phyloP scores from a whole-genome alignment of 352 stramenopile genomes.

The Salisapilia sapeloensis region DNA sequence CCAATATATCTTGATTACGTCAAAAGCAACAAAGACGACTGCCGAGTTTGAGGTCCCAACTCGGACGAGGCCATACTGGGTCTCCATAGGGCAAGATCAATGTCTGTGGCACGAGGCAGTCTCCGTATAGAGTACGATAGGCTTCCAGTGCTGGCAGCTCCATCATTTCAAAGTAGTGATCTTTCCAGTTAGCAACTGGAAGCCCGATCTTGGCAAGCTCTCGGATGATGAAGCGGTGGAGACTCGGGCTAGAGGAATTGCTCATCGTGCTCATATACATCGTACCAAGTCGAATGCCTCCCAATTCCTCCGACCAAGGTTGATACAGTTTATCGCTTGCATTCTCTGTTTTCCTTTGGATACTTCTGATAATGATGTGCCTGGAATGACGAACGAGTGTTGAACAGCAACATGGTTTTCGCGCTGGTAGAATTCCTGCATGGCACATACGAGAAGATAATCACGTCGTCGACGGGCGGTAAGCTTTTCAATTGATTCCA shows the following conservation, averaged over 20 bases:
- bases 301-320: constrained; percentile 28
- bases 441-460: constrained; percentile 26
- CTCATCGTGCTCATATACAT: constrained; percentile 43
- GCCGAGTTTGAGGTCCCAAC: constrained; percentile 74
- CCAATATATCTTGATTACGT: constrained; percentile 33
- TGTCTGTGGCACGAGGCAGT: constrained; percentile 85
- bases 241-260: constrained; percentile 8
- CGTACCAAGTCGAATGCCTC: constrained; percentile 27
- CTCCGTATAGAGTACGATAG: constrained; percentile 65
- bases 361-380: constrained; percentile 7
- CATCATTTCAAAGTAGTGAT: constrained; percentile 48
- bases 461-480: too few species aligned
- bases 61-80: constrained; percentile 53
- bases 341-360: not conserved
- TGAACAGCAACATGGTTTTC: constrained; percentile 53
- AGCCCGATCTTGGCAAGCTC: constrained; percentile 30
- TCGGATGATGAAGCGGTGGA: constrained; percentile 10
- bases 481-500: too few species aligned
- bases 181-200: constrained; percentile 26
- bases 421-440: constrained; percentile 32
- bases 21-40: constrained; percentile 79
- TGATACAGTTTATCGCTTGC: constrained; percentile 1
- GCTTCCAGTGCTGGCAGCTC: constrained; percentile 52
- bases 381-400: constrained; percentile 20
- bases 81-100: constrained; percentile 72